Percentiles rank a stretch among this genome's conserved stretches.
Conservation (phyloP, 2,329 filamentous ascomycete genomes). For the Alternaria sp. region DNA sequence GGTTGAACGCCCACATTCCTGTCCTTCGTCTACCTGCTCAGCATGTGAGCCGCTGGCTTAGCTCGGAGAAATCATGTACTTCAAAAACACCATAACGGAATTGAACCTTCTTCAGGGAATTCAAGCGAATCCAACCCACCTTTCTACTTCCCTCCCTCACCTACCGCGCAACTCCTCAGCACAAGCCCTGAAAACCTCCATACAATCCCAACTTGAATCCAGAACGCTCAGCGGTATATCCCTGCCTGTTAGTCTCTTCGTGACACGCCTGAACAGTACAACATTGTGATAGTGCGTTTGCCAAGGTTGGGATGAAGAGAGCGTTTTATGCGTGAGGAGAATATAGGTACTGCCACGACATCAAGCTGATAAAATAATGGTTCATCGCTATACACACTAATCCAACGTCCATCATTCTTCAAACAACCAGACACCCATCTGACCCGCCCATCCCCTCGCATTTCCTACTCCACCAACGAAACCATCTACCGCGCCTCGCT, state of each 20-base stretch:
- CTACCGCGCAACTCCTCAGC: background rate
- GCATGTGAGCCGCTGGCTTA: too few relatives aligned
- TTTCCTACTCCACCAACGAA: background rate
- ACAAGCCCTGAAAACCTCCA: background rate
- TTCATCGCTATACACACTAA: background rate
- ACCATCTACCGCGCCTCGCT: background rate
- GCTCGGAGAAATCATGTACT: too few relatives aligned
- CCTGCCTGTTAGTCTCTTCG: background rate
- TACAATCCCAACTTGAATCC: background rate
- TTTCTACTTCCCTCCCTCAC: too few relatives aligned
- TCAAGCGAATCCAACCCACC: too few relatives aligned
- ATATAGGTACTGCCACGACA: accelerated
- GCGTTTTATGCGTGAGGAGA: background rate
- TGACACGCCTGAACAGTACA: background rate
- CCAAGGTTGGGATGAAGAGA: background rate
- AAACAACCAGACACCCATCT: background rate
- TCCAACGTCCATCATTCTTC: background rate
- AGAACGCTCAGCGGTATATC: background rate
- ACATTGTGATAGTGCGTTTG: background rate
- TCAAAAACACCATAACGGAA: too few relatives aligned
- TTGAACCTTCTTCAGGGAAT: too few relatives aligned
- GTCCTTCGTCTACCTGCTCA: too few relatives aligned
- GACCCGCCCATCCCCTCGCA: background rate
- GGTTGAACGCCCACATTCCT: too few relatives aligned
- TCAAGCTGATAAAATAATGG: background rate